Evolutionary conservation across 139 green algal species (phyloP), one percentile per base, ranked within the genome.

Genomic region (Chlorella sorokiniana): DNA sequence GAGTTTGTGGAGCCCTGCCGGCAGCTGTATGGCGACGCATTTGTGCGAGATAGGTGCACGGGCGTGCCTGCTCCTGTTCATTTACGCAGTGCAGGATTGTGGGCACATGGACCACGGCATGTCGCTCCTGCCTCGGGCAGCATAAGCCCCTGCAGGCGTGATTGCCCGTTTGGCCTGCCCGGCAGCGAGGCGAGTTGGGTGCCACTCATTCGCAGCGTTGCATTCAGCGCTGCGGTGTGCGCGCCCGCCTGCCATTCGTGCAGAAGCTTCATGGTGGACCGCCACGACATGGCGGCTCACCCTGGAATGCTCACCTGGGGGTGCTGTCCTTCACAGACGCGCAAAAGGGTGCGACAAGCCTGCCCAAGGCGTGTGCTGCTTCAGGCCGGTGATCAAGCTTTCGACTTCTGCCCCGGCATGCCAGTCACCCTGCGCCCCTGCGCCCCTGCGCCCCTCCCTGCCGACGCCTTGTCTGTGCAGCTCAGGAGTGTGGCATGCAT

Each of bases 231-330:
- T 65, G 20, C 2, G 4, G 27, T 1, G 4, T n/a, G n/a, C n/a
- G n/a, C n/a, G n/a, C n/a, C n/a, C n/a, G n/a, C n/a, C n/a, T n/a
- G n/a, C n/a, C n/a, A n/a, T 9, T 42, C 29, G 41, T 78, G 71
- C 73, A 79, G 73, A 54, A 79, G 73, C 73, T 79, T 79, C 35
- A 35, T 79, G 37, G 25, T 54, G 4, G 73, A 79, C 52, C 51
- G 73, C 25, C 73, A 79, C 14, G 73, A 79, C 37, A 11, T 79
- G 20, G 29, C 42, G 45, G 35, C 37, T 27, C 23, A 3, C 0
- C 71, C 8, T 0, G 33, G 18, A 3, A 31, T 9, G 0, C 54
- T 64, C 37, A 79, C 73, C 54, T 79, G 73, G 73, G 73, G 73
- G 52, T 79, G 38, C 54, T 79, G 73, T 52, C 71, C 48, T 78